phyloP scores from a whole-genome alignment of 2,329 filamentous ascomycete species.

The Clonostachys rhizophaga region DNA sequence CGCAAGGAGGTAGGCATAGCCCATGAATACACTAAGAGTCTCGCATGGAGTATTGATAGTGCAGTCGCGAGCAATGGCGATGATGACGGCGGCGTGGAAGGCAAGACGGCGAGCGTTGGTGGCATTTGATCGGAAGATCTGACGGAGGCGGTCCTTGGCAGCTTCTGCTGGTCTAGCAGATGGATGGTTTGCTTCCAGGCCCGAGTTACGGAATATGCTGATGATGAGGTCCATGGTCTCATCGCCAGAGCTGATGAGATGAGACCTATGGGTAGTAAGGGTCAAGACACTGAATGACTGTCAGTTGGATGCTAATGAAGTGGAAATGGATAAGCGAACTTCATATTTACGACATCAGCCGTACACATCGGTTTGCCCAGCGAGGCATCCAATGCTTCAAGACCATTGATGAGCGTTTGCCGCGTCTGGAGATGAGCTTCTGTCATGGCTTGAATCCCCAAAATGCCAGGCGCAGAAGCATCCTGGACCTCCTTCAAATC shows the following conservation, averaged over 20 bases:
- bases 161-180: slow-evolving; percentile 9
- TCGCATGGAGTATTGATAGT: slow-evolving; percentile 20
- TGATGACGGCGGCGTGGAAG: slow-evolving; percentile 21
- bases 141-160: slow-evolving; percentile 13
- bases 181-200: slow-evolving; percentile 7
- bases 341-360: background rate
- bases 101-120: slow-evolving; percentile 11
- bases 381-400: background rate
- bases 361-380: background rate
- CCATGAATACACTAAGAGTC: slow-evolving; percentile 22
- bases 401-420: background rate
- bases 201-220: slow-evolving; percentile 16
- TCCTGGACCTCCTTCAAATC: slow-evolving; percentile 19
- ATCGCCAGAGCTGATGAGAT: slow-evolving; percentile 14
- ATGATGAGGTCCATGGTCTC: slow-evolving; percentile 19
- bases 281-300: slow-evolving; percentile 11
- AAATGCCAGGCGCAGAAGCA: slow-evolving; percentile 13
- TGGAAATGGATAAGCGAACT: background rate
- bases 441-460: slow-evolving; percentile 9
- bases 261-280: slow-evolving; percentile 18
- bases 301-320: background rate
- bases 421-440: background rate
- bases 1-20: slow-evolving; percentile 18
- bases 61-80: slow-evolving; percentile 18
- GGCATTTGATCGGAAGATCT: slow-evolving; percentile 11